Evolutionary conservation across 257 asterid genomes (phyloP), one percentile per base, ranked within the genome.

Genomic region (Solanum sejunctum): DNA sequence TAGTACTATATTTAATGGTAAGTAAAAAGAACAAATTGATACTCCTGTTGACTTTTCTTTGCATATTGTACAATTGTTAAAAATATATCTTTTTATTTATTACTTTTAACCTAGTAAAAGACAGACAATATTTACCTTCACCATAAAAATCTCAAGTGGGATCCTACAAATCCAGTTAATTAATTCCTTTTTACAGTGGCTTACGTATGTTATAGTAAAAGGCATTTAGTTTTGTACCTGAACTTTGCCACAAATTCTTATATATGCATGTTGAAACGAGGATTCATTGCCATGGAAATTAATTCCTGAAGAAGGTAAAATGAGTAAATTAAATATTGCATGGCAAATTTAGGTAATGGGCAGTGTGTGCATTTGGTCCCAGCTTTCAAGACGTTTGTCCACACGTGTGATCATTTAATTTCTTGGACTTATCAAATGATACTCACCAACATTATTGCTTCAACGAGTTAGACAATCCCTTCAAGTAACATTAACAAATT

Each of bases 321-420:
- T 20, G 41, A 41, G 54, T 70, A 41, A 41, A 64, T 60, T n/a
- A 60, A 39, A 36, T 36, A 49, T 21, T 79, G 87, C 84, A 63
- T 49, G 85, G 85, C 41, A 26, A 66, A n/a, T 81, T 80, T 41
- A 41, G 41, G 51, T 7, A 69, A 21, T 36, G 21, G 47, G n/a
- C 72, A 1, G 45, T 28, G 23, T 61, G 17, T 61, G 23, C 75
- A 17, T 36, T 3, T 49, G 43, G 60, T 47, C 21, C 52, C 63
- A 3, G 6, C 1, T 49, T 47, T 51, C 54, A 49, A 60, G 69
- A 36, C 55, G 51, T 60, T 36, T 54, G 81, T 6, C 79, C 81
- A 84, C 85, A 88, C 89, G 89, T 88, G 85, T 79, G 89, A 36
- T 86, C 88, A 63, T 85, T 45, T 7, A 47, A 73, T n/a, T 73